Base-by-base conservation (phyloP, 2,329 filamentous ascomycete genomes). In the Nemania sp. region DNA sequence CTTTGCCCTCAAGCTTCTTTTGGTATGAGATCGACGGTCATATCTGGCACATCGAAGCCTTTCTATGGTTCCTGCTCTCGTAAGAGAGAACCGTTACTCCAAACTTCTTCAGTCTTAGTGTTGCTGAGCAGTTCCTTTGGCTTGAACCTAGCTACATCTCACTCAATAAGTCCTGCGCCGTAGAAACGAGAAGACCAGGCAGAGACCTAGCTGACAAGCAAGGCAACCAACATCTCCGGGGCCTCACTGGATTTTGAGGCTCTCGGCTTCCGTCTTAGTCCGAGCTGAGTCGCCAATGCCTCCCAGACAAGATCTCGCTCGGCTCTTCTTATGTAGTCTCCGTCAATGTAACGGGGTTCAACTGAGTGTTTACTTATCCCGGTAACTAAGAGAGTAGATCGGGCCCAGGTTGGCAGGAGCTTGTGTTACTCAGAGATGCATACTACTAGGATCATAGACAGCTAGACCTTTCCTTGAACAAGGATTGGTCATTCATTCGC, bases 401-500 rank as follows among this genome's bases (percentile, higher is more conserved):
- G 53, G 61, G 45, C n/a, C 51, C 47, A 48, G 56, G 53, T 52
- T 56, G 47, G 55, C 52, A 45, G 54, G 52, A 51, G 15, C 55
- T 33, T 52, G 50, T 52, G 36, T 49, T 49, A 61, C 57, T 57
- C 54, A 52, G 54, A 34, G 49, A 56, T 56, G 61, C 56, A 61
- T 34, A 26, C 44, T 54, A 24, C 53, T 59, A 54, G 56, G 64
- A 57, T 56, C 52, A 49, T 54, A 52, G 51, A 59, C 43, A 49
- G 49, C 57, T 54, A 56, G 55, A 52, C n/a, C 53, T 56, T 54
- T 49, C 61, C 12, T 46, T 48, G 57, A 49, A 48, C 63, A 63
- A 58, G 66, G 65, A 44, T 66, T 42, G 15, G 43, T 60, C 54
- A 59, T 62, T 59, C 52, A 56, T 60, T 64, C 49, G 49, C 49